Percentiles rank a stretch among this genome's conserved stretches.
Conservation (phyloP, 306 rosid genomes). For the Glycine soja region DNA sequence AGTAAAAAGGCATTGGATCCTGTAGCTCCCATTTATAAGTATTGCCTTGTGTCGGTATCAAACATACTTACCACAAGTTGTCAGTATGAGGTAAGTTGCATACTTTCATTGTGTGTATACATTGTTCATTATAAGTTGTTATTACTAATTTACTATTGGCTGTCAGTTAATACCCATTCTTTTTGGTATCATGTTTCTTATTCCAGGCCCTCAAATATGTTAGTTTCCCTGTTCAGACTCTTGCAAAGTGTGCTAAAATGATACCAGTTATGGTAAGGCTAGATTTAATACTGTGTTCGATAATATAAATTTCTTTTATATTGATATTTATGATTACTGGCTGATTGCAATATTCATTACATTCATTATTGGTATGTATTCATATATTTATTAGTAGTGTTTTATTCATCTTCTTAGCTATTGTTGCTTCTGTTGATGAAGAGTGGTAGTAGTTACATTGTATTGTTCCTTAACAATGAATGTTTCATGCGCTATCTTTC, state of each 20-base stretch:
- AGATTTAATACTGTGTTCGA: not conserved
- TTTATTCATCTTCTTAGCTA: constrained; percentile 3
- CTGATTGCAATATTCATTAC: not conserved
- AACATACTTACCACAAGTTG: constrained; percentile 40
- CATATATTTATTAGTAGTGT: no score
- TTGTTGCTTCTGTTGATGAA: not conserved
- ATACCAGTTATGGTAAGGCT: constrained; percentile 38
- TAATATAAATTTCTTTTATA: not conserved
- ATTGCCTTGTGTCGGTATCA: constrained; percentile 33
- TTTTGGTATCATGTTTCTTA: not conserved
- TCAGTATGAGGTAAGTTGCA: constrained; percentile 38
- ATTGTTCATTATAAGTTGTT: not conserved
- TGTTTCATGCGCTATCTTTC: not conserved
- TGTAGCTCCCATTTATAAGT: constrained; percentile 38
- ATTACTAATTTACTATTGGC: not conserved
- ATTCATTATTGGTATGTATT: not conserved
- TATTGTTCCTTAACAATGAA: not conserved
- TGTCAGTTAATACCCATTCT: constrained; percentile 4
- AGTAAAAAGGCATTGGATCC: constrained; percentile 32
- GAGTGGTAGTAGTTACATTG: not conserved
- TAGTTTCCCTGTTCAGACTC: constrained; percentile 45
- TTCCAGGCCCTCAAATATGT: constrained; percentile 41
- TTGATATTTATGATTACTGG: not conserved
- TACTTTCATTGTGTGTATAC: not conserved
- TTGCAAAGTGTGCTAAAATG: constrained; percentile 44